Percentiles rank a stretch among this genome's conserved stretches.
Evolutionary conservation across 2,329 filamentous ascomycete genomes (phyloP).

Genomic region (Nannizzia gypsea): DNA sequence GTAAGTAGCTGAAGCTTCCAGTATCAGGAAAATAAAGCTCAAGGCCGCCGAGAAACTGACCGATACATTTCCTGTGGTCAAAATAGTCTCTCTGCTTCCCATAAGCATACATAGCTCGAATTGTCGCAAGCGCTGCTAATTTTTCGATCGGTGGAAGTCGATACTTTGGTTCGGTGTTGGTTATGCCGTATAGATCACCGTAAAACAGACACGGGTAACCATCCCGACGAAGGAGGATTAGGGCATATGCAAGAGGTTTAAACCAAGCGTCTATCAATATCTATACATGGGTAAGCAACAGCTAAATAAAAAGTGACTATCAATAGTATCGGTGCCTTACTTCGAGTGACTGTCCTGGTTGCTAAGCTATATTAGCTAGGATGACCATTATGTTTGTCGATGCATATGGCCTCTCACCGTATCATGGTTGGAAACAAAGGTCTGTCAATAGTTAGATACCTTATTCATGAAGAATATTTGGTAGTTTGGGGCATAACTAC

Average conservation of each 20-base stretch:
- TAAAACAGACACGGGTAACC: slow-evolving; percentile 60
- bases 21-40: not conserved
- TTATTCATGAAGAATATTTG: not conserved
- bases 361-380: slow-evolving; percentile 26
- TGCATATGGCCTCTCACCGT: slow-evolving; percentile 34
- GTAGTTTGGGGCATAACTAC: slow-evolving; percentile 30
- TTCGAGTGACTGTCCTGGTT: slow-evolving; percentile 51
- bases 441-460: slow-evolving; percentile 27
- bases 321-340: slow-evolving; percentile 18
- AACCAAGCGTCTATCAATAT: slow-evolving; percentile 54
- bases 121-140: slow-evolving; percentile 49
- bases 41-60: slow-evolving; percentile 20
- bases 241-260: slow-evolving; percentile 58
- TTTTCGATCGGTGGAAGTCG: slow-evolving; percentile 18
- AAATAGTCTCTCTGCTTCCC: slow-evolving; percentile 55
- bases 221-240: slow-evolving; percentile 54
- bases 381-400: not conserved
- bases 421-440: slow-evolving; percentile 62
- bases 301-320: not conserved
- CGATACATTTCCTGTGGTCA: slow-evolving; percentile 48
- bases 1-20: not conserved
- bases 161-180: slow-evolving; percentile 40
- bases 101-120: slow-evolving; percentile 55
- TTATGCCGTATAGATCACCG: slow-evolving; percentile 56
- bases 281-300: slow-evolving; percentile 16